Evolutionary conservation across 495 filamentous ascomycete species (phyloP).

Genomic region (Rusavskia elegans): DNA sequence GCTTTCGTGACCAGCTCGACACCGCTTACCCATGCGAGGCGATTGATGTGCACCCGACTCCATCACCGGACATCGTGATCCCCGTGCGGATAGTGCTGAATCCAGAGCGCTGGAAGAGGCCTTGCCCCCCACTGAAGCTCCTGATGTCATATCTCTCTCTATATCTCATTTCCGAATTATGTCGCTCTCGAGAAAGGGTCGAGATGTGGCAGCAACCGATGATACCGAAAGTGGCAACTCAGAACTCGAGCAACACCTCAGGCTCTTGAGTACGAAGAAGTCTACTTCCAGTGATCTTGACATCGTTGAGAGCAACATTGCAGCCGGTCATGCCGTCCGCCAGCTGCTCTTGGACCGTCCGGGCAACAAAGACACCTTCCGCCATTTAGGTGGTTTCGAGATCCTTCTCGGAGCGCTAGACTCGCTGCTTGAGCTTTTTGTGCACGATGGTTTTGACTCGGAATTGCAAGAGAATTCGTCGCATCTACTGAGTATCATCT

Average conservation of each 20-base stretch:
- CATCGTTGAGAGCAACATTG: conserved; percentile 1
- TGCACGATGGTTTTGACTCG: conserved; percentile 17
- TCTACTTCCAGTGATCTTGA: neutral
- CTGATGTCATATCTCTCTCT: neutral
- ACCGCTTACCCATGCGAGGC: neutral
- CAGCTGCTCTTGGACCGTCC: conserved; percentile 40
- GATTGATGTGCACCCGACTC: neutral
- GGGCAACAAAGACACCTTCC: conserved; percentile 59
- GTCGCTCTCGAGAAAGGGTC: neutral
- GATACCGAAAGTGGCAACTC: conserved; percentile 1
- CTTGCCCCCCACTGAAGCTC: too few relatives aligned
- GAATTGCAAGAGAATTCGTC: conserved; percentile 47
- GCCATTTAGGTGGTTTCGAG: conserved; percentile 68
- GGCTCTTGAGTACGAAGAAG: conserved; percentile 1
- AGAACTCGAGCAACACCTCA: conserved; percentile 9
- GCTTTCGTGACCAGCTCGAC: too few relatives aligned
- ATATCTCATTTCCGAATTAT: neutral
- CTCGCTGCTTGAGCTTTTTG: neutral
- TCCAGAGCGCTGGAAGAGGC: neutral
- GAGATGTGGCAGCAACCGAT: neutral
- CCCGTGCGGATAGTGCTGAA: neutral
- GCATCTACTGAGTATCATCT: conserved; percentile 49
- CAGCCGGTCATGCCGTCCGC: conserved; percentile 21
- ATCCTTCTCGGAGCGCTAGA: conserved; percentile 47
- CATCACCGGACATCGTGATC: neutral